These are phyloP conservation scores for Mrakia frigida DNA, from an alignment of 768 basidiomycete species.

Conservation along the genomic window DNA sequence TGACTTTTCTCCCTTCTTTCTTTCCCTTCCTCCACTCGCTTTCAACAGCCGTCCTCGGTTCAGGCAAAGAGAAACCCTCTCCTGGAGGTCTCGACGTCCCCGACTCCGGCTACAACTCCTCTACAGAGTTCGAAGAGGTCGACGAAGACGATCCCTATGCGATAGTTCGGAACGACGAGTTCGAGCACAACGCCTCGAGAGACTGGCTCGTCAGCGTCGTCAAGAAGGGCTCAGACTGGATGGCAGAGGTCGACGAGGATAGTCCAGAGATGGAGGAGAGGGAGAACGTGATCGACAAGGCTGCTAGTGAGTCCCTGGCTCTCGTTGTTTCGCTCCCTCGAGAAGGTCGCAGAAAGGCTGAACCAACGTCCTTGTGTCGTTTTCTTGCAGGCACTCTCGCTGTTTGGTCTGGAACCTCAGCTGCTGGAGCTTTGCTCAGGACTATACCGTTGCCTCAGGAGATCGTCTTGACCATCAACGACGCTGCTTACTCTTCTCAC, in stretches of 20 bases:
- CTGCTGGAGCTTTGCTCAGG: conserved; percentile 30
- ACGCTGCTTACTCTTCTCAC: conserved; percentile 28
- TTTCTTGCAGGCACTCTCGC: conserved; percentile 50
- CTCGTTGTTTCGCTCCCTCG: too few relatives aligned
- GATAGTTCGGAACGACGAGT: conserved; percentile 48
- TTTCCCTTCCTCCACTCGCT: not conserved
- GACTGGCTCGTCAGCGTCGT: conserved; percentile 71
- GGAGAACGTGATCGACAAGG: conserved; percentile 53
- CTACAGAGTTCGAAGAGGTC: conserved; percentile 46
- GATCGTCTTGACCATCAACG: conserved; percentile 28
- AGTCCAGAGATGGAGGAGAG: conserved; percentile 47
- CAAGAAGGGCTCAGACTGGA: conserved; percentile 57
- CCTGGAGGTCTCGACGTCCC: conserved; percentile 43
- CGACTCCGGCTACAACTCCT: conserved; percentile 72
- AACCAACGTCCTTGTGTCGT: conserved; percentile 57
- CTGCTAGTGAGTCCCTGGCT: conserved; percentile 47
- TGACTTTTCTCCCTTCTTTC: not conserved
- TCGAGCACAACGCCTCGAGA: conserved; percentile 64
- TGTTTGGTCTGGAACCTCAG: conserved; percentile 33
- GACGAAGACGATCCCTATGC: conserved; percentile 45
- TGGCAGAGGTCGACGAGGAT: conserved; percentile 36
- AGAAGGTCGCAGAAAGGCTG: conserved; percentile 17
- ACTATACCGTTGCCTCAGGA: conserved; percentile 21
- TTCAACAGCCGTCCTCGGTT: conserved; percentile 24
- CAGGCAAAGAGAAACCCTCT: conserved; percentile 22